These are phyloP conservation scores for Globisporangium iwayamae DNA, from an alignment of 352 stramenopile genomes.

Conservation along the genomic window DNA sequence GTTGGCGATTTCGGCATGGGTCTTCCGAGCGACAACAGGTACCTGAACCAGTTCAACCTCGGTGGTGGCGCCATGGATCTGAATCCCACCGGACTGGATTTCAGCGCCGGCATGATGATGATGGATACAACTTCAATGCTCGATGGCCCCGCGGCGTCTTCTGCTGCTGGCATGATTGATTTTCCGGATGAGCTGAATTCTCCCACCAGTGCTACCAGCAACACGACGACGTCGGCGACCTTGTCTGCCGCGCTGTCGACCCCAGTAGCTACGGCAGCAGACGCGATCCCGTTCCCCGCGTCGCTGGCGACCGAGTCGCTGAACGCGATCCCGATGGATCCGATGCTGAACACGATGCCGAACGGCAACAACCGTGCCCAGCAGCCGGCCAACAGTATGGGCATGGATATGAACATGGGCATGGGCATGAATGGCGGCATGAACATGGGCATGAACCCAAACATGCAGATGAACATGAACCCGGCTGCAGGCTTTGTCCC, in stretches of 20 bases:
- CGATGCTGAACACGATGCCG: slow-evolving; percentile 21
- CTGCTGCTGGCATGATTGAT: slow-evolving; percentile 66
- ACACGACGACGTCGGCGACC: slow-evolving; percentile 23
- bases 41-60: slow-evolving; percentile 74
- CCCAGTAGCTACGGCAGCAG: slow-evolving; percentile 27
- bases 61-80: slow-evolving; percentile 38
- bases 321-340: slow-evolving; percentile 22
- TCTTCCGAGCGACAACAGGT: slow-evolving; percentile 65
- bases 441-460: slow-evolving; percentile 51
- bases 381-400: slow-evolving; percentile 15
- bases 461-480: slow-evolving; percentile 54
- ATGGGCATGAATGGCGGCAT: slow-evolving; percentile 29
- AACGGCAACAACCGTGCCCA: slow-evolving; percentile 15
- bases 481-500: slow-evolving; percentile 28
- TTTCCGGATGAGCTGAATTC: slow-evolving; percentile 87
- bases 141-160: slow-evolving; percentile 15
- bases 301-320: slow-evolving; percentile 63
- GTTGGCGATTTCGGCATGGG: slow-evolving; percentile 72
- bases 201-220: slow-evolving; percentile 29
- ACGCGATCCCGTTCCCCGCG: slow-evolving; percentile 77
- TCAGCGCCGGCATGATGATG: slow-evolving; percentile 73
- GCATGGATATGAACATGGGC: slow-evolving; percentile 37
- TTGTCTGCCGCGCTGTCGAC: slow-evolving; percentile 29
- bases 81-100: slow-evolving; percentile 45
- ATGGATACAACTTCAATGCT: slow-evolving; percentile 46